Evolutionary conservation across 257 asterid genomes (phyloP).

Genomic region (Scutellaria galericulata): DNA sequence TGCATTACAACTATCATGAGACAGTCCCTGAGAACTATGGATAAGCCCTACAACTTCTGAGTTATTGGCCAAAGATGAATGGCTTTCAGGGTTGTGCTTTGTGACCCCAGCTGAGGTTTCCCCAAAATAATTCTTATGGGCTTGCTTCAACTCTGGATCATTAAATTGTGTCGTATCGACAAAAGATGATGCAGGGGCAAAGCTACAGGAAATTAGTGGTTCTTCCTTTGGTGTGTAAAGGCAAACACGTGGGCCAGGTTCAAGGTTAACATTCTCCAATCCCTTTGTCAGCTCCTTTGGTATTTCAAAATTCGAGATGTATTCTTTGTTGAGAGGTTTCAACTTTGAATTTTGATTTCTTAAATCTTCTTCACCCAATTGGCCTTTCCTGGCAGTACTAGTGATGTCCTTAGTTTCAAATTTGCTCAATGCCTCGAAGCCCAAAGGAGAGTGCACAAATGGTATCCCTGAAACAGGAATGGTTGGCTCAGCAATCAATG

Average conservation of each 20-base stretch:
- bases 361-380: constrained; percentile 34
- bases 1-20: constrained; percentile 34
- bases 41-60: constrained; percentile 41
- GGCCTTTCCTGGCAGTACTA: constrained; percentile 29
- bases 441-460: constrained; percentile 36
- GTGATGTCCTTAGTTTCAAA: constrained; percentile 30
- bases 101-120: constrained; percentile 31
- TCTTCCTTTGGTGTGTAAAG: constrained; percentile 39
- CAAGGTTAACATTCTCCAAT: constrained; percentile 43
- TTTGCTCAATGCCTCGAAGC: constrained; percentile 38
- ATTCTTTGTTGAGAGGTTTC: constrained; percentile 38
- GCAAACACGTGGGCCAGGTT: constrained; percentile 34
- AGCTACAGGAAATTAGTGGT: constrained; percentile 36
- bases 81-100: constrained; percentile 38
- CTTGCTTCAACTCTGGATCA: constrained; percentile 37
- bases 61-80: constrained; percentile 42
- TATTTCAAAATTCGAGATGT: constrained; percentile 34
- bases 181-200: constrained; percentile 42
- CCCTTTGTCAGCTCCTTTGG: constrained; percentile 36
- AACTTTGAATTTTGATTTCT: constrained; percentile 37
- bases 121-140: constrained; percentile 36
- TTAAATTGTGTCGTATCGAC: constrained; percentile 35
- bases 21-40: constrained; percentile 38
- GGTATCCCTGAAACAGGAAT: constrained; percentile 42
- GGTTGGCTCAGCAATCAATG: constrained; percentile 40